Evolutionary conservation across 441 rosid genomes (phyloP).

Genomic region (Raphanus hybrid): DNA sequence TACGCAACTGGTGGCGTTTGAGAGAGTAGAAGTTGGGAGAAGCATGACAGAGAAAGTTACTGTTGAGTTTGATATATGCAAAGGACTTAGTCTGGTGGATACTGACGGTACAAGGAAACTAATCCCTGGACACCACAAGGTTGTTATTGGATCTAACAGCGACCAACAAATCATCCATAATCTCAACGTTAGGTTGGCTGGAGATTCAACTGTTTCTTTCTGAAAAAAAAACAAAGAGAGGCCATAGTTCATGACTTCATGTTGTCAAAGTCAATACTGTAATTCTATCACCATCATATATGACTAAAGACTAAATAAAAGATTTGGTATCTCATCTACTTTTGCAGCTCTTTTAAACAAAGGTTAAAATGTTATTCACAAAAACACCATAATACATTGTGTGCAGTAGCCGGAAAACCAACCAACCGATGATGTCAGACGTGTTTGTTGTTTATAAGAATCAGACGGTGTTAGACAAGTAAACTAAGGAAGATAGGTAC

Average conservation of each 20-base stretch:
- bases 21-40: conserved; percentile 42
- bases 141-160: conserved; percentile 45
- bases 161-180: conserved; percentile 50
- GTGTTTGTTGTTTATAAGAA: not conserved
- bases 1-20: conserved; percentile 50
- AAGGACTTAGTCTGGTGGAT: conserved; percentile 47
- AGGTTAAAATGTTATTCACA: no score
- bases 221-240: conserved; percentile 15
- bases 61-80: conserved; percentile 42
- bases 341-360: no score
- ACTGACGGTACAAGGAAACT: conserved; percentile 42
- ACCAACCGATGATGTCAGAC: no score
- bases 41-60: conserved; percentile 40
- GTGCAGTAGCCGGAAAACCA: no score
- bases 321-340: no score
- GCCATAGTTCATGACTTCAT: conserved; percentile 16
- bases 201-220: conserved; percentile 31
- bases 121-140: conserved; percentile 50
- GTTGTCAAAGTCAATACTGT: conserved; percentile 41
- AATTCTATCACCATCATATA: conserved; percentile 33
- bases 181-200: conserved; percentile 43
- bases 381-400: no score
- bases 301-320: conserved; percentile 10
- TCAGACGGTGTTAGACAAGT: not conserved
- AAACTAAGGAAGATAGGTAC: not conserved